Conservation (phyloP, 805 yeast species). For the Metschnikowia arizonensis region DNA sequence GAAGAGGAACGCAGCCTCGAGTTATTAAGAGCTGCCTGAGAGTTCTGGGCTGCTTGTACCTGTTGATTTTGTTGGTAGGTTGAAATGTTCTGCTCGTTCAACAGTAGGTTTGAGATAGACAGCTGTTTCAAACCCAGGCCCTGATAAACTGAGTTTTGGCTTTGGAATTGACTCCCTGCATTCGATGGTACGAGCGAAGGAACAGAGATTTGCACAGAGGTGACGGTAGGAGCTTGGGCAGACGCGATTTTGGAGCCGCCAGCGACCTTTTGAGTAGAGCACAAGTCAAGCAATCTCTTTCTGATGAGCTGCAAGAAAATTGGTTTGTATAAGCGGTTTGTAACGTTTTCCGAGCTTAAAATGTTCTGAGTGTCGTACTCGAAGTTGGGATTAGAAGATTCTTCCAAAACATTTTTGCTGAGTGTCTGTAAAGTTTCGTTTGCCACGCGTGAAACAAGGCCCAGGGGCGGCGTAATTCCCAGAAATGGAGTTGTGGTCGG, state of each 20-base stretch:
- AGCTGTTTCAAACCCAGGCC: conserved; percentile 31
- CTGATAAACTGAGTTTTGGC: conserved; percentile 12
- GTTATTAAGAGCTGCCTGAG: conserved; percentile 13
- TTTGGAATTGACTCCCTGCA: not conserved
- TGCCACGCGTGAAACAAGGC: conserved; percentile 42
- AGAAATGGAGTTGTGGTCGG: conserved; percentile 46
- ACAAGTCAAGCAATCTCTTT: conserved; percentile 39
- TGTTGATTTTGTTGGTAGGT: conserved; percentile 23
- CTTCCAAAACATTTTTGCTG: conserved; percentile 17
- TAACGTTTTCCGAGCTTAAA: conserved; percentile 29
- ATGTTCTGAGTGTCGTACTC: conserved; percentile 34
- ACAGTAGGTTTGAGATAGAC: conserved; percentile 38
- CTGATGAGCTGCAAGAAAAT: conserved; percentile 39
- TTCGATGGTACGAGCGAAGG: conserved; percentile 7
- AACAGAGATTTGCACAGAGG: conserved; percentile 14
- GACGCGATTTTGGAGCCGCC: conserved; percentile 9
- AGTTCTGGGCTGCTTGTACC: conserved; percentile 3
- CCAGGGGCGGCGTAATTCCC: conserved; percentile 43
- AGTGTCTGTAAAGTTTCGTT: conserved; percentile 35
- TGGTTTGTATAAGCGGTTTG: conserved; percentile 33
- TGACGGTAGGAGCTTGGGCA: conserved; percentile 7
- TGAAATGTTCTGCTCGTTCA: conserved; percentile 37
- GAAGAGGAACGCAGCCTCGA: conserved; percentile 36
- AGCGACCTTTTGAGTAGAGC: conserved; percentile 22
- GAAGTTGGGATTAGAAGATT: conserved; percentile 7